Conservation (phyloP, 2,329 filamentous ascomycete species). For the Fusarium falciforme region DNA sequence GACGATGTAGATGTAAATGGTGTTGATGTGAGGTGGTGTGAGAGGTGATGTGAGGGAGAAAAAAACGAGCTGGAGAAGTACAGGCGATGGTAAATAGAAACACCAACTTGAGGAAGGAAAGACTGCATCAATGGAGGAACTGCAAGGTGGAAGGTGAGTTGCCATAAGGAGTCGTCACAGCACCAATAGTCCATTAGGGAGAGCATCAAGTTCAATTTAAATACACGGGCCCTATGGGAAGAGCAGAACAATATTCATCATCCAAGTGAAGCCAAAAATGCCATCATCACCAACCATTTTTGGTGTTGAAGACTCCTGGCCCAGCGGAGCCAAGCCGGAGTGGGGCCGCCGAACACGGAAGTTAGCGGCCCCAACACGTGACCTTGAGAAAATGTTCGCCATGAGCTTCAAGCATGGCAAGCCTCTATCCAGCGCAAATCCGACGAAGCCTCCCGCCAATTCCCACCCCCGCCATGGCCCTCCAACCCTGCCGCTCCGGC, state of each 20-base stretch:
- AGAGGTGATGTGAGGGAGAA: background rate
- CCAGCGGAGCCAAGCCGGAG: constrained; percentile 23
- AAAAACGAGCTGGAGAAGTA: background rate
- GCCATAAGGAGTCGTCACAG: too few species aligned
- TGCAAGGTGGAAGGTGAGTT: background rate
- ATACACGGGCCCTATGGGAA: background rate
- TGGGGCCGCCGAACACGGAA: constrained; percentile 32
- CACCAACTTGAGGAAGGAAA: background rate
- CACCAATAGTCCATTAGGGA: too few species aligned
- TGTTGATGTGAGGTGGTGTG: background rate
- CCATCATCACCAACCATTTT: background rate
- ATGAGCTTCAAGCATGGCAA: constrained; percentile 32
- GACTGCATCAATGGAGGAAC: background rate
- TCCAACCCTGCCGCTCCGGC: constrained; percentile 48
- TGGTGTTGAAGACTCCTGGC: constrained; percentile 16
- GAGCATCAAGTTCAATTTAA: background rate
- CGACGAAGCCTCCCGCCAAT: constrained; percentile 17
- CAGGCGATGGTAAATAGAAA: background rate
- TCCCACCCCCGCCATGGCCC: constrained; percentile 44
- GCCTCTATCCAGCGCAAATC: constrained; percentile 1
- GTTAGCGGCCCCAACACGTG: constrained; percentile 40
- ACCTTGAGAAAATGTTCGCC: constrained; percentile 49
- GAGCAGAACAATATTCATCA: background rate
- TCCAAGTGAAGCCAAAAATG: constrained; percentile 16
- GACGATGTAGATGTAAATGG: background rate